phyloP scores from a whole-genome alignment of 495 filamentous ascomycete species.

The Annulohypoxylon maeteangense region DNA sequence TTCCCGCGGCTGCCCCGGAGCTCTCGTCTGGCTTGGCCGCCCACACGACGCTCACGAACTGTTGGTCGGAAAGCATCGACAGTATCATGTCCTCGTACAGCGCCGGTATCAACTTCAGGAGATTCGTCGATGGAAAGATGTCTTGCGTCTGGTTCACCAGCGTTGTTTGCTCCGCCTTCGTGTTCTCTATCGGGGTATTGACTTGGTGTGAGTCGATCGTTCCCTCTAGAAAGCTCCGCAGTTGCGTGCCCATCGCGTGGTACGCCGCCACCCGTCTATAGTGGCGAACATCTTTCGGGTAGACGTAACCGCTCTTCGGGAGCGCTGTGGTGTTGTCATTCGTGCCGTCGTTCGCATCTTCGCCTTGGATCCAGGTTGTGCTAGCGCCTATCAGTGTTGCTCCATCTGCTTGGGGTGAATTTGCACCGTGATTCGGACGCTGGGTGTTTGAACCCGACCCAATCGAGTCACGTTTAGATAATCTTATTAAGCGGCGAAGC shows the following conservation, averaged over 20 bases:
- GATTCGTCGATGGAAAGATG: constrained; percentile 43
- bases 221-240: constrained; percentile 52
- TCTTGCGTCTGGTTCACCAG: constrained; percentile 46
- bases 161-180: constrained; percentile 50
- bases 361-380: constrained; percentile 47
- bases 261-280: constrained; percentile 51
- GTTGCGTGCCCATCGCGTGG: constrained; percentile 49
- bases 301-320: constrained; percentile 50
- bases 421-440: not conserved
- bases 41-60: constrained; percentile 52
- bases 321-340: constrained; percentile 52
- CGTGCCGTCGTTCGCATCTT: constrained; percentile 51
- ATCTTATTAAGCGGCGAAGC: not conserved
- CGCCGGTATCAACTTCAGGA: constrained; percentile 38
- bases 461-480: not conserved
- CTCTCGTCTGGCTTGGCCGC: constrained; percentile 46
- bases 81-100: constrained; percentile 54
- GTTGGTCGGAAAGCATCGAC: constrained; percentile 48
- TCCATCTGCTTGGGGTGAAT: not conserved
- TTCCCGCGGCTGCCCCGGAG: constrained; percentile 30
- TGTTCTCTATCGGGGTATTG: constrained; percentile 51
- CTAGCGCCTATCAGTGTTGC: constrained; percentile 20
- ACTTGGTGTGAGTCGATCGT: constrained; percentile 46
- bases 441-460: too few relatives aligned
- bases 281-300: constrained; percentile 37